A percentile compares a stretch with the other conserved stretches of the same genome.
These are phyloP conservation scores for Ophiostoma piceae DNA, from an alignment of 2,329 filamentous ascomycete species.

Conservation along the genomic window DNA sequence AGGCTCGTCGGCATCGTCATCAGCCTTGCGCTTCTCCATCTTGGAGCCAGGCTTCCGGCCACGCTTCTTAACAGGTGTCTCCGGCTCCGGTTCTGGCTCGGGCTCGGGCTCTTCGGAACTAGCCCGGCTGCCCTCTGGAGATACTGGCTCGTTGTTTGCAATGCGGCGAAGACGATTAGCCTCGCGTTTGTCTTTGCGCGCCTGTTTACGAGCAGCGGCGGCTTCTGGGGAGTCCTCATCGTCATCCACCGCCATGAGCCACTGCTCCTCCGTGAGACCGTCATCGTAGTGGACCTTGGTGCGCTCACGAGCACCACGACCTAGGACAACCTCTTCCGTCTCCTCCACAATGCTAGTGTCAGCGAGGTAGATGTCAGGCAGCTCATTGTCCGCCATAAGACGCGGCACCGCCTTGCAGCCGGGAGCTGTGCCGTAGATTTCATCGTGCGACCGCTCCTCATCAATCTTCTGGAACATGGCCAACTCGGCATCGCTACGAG, in stretches of 20 bases:
- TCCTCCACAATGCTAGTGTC: conserved; percentile 84
- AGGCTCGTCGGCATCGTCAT: conserved; percentile 69
- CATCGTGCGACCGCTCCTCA: conserved; percentile 60
- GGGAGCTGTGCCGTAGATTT: conserved; percentile 63
- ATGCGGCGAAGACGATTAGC: conserved; percentile 65
- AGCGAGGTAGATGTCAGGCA: conserved; percentile 88
- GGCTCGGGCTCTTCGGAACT: conserved; percentile 63
- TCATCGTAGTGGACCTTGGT: conserved; percentile 95
- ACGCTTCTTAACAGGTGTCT: conserved; percentile 71
- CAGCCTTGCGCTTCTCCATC: conserved; percentile 83
- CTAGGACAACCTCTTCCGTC: conserved; percentile 65
- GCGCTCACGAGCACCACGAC: conserved; percentile 89
- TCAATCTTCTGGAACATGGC: conserved; percentile 76
- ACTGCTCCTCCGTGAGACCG: conserved; percentile 96
- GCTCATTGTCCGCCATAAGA: conserved; percentile 78
- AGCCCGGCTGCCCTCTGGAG: conserved; percentile 71
- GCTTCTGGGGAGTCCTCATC: conserved; percentile 93
- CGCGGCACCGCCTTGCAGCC: conserved; percentile 64
- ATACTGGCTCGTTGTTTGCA: conserved; percentile 44
- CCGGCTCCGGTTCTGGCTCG: conserved; percentile 38
- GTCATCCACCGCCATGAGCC: conserved; percentile 95
- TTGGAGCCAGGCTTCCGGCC: conserved; percentile 70
- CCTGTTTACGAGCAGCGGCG: conserved; percentile 83
- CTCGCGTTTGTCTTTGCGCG: conserved; percentile 73
- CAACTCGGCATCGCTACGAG: conserved; percentile 78